Evolutionary conservation across 1,284 basidiomycete species (phyloP), one percentile per base, ranked within the genome.

Genomic region (Moniliella sp.): DNA sequence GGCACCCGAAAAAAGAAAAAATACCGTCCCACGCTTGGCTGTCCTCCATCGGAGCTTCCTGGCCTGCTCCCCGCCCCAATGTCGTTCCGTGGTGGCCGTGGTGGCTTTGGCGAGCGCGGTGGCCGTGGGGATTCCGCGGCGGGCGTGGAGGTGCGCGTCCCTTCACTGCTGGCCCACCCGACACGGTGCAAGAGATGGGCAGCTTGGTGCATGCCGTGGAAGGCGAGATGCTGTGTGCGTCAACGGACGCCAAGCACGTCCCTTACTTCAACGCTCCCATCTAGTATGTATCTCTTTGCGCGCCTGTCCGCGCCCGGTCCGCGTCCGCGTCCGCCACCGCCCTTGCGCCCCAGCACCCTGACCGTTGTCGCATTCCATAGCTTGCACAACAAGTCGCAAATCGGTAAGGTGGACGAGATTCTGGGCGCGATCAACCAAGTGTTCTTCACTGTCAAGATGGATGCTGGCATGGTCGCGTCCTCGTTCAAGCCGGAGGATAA

Each of bases 241-340:
- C 83, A 8, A 66, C 74, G 21, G 72, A 83, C 60, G 66, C 41
- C 7, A 39, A 49, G 37, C 50, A 63, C 50, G 63, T 99, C 10
- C 91, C 91, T 0, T 91, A 91, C 66, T 99, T 99, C 69, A 99
- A 99, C 63, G 88, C 91, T 0, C 88, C 91, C 33, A 91, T 99
- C 61, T 99, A 93, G 48, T 56, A 41, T 27, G 52, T 46, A 7
- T n/a, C n/a, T n/a, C n/a, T n/a, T n/a, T n/a, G n/a, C n/a, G n/a
- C n/a, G n/a, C n/a, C n/a, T n/a, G n/a, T n/a, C n/a, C n/a, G n/a
- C n/a, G n/a, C n/a, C n/a, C n/a, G n/a, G n/a, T n/a, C n/a, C n/a
- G n/a, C n/a, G n/a, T n/a, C n/a, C n/a, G n/a, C n/a, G n/a, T n/a
- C n/a, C n/a, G n/a, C 4, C 10, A 27, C 10, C 13, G 18, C 8